Evolutionary conservation across 2,329 filamentous ascomycete genomes (phyloP), one percentile per base, ranked within the genome.

Genomic region (Talaromyces sp.): DNA sequence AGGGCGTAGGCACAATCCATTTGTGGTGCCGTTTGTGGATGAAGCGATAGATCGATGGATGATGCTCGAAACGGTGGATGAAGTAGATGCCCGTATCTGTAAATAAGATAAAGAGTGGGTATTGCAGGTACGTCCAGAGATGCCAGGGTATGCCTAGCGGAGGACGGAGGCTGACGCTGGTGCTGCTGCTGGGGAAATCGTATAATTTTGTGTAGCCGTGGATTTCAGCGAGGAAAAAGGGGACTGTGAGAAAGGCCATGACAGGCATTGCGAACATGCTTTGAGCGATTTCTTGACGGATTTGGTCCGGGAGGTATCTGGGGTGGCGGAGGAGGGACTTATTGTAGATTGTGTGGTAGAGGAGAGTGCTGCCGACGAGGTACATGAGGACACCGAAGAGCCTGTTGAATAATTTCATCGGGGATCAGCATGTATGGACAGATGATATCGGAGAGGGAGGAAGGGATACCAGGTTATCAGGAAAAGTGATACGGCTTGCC

Each of bases 21-120:
- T 93, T 95, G 85, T 96, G 91, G 78, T 96, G 91, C 67, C 90
- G 87, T 85, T 96, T 96, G 84, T 96, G 91, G 59, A 95, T 82
- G 68, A 81, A 80, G 81, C 91, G 92, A 84, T 96, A 96, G 67
- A 91, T 71, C 50, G 75, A 72, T n/a, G 88, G 88, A 76, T 89
- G 85, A 77, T 93, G 90, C 62, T 92, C 83, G 62, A 83, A 85
- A 62, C 90, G 87, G 79, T 93, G 90, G 70, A 92, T 91, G 82
- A 87, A 88, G 82, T 93, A 93, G 77, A 93, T 90, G 77, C 81
- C 85, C 72, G 86, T 87, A 76, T 93, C 90, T 76, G 90, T 93
- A 74, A 92, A 93, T 71, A 86, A 70, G 69, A 93, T 79, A 81
- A 92, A 93, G 69, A 91, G 73, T 12, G 90, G 90, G 78, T 92